Base-by-base conservation (phyloP, 192 early-diverging fungal species). In the Jimgerdemannia flammicorona region DNA sequence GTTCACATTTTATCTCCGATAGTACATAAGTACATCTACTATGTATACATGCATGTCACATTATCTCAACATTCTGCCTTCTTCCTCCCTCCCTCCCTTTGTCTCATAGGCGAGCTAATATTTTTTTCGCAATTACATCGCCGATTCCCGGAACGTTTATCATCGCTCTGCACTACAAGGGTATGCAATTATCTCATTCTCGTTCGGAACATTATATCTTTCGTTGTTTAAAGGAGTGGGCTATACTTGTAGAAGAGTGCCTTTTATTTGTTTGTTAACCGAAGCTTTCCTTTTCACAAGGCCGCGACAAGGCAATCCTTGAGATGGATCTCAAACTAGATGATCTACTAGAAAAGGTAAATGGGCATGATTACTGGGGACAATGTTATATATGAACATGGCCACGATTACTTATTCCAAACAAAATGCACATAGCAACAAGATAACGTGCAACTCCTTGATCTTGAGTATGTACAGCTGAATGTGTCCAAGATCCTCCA, bases 311-410 rank as follows among this genome's bases (percentile, higher is more conserved):
- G 71, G 90, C 96, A 0, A 96, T 98, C 44, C 78, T 98, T 74
- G 95, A 96, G 83, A 98, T 98, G 96, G 96, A 98, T 79, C 87
- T 98, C 74, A 93, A 96, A 72, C 83, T 98, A 66, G 93, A 93
- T 78, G 92, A 95, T 77, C 74, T 95, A 73, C 77, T 93, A 64
- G 92, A 92, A 79, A 93, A 92, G 84, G 88, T 88, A 85, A 70
- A 14, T 3, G 19, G 4, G 6, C 29, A 1, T 29, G 29, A 29
- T 29, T 29, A 1, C 29, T 29, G 1, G 29, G 29, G 14, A 14
- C 19, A 70, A 3, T 19, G 17, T 6, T 18, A 43, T 71, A 71
- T 66, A 64, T n/a, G 43, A 3, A 67, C 14, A 19, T 67, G 43
- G 3, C 17, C 3, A 63, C 19, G 20, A 43, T 66, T 19, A 8